Percentiles rank a stretch among this genome's conserved stretches.
These are phyloP conservation scores for Sugiyamaella castrensis DNA, from an alignment of 1,139 yeast species.

Conservation along the genomic window DNA sequence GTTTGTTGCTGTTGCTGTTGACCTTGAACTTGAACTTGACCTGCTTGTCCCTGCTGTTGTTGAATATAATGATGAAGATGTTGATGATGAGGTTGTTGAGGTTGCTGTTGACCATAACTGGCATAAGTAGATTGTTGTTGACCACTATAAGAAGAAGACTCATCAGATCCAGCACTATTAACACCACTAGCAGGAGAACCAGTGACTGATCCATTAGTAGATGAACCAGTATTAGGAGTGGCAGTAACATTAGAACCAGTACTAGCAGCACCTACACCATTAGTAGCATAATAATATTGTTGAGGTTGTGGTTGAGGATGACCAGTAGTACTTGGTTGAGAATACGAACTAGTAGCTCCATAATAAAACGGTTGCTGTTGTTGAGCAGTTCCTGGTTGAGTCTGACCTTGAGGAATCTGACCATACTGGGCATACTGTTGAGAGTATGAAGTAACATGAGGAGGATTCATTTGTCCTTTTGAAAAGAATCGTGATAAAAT, in stretches of 20 bases:
- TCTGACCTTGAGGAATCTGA: constrained; percentile 12
- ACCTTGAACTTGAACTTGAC: neutral
- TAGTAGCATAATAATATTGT: constrained; percentile 13
- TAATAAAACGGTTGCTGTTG: constrained; percentile 10
- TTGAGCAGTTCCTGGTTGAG: constrained; percentile 10
- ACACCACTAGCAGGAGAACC: constrained; percentile 6
- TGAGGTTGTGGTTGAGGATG: constrained; percentile 25
- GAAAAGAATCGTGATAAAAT: too few species aligned
- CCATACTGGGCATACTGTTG: constrained; percentile 15
- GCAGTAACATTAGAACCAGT: constrained; percentile 11
- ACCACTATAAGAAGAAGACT: neutral
- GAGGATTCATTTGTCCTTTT: constrained; percentile 12
- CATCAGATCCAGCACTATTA: neutral
- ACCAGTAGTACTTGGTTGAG: neutral
- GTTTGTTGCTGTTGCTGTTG: constrained; percentile 16
- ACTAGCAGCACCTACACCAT: constrained; percentile 13
- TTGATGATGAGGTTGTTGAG: constrained; percentile 12
- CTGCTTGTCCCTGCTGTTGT: constrained; percentile 12
- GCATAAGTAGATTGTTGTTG: constrained; percentile 5
- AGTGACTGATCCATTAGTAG: constrained; percentile 4
- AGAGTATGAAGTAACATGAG: constrained; percentile 15
- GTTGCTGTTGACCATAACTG: constrained; percentile 6
- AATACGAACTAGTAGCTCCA: constrained; percentile 6
- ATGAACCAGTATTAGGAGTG: constrained; percentile 8
- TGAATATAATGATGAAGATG: constrained; percentile 16